Evolutionary conservation across 2,329 filamentous ascomycete species (phyloP).

Genomic region (Claviceps sp.): DNA sequence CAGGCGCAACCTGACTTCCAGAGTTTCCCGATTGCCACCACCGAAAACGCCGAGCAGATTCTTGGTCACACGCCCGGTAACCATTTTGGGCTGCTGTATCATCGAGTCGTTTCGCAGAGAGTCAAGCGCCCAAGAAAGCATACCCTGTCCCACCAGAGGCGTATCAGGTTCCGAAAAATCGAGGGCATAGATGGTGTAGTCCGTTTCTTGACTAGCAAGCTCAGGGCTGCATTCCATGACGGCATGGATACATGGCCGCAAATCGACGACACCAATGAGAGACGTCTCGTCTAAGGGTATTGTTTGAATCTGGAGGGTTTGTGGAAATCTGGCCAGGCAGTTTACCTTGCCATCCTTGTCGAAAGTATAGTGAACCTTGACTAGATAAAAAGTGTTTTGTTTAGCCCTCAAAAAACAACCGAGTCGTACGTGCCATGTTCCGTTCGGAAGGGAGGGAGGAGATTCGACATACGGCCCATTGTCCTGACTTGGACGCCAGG

Average conservation of each 20-base stretch:
- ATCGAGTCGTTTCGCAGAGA: conserved; percentile 22
- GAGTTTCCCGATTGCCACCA: conserved; percentile 69
- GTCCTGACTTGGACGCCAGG: conserved; percentile 43
- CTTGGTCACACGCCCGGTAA: conserved; percentile 82
- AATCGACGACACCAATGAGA: conserved; percentile 75
- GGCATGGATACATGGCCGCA: conserved; percentile 75
- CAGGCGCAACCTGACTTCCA: conserved; percentile 86
- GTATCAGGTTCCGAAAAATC: conserved; percentile 93
- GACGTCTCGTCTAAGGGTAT: conserved; percentile 66
- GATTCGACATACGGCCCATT: conserved; percentile 51
- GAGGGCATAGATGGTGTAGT: conserved; percentile 95
- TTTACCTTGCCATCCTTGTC: conserved; percentile 79
- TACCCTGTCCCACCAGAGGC: conserved; percentile 86
- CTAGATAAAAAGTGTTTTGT: conserved; percentile 29
- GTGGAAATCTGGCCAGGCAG: conserved; percentile 75
- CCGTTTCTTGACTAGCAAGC: conserved; percentile 52
- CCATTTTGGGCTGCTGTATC: conserved; percentile 52
- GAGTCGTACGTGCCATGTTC: conserved; percentile 5
- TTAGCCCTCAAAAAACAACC: conserved; percentile 8
- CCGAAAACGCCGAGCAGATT: conserved; percentile 76
- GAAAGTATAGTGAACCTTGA: conserved; percentile 96
- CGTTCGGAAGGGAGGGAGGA: conserved; percentile 21
- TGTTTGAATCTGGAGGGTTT: conserved; percentile 66
- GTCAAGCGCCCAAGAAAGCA: conserved; percentile 72
- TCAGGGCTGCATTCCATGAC: conserved; percentile 73